A percentile compares a stretch with the other conserved stretches of the same genome.
Conservation (phyloP, 371 early-diverging fungal species). For the Mortierella sp. region DNA sequence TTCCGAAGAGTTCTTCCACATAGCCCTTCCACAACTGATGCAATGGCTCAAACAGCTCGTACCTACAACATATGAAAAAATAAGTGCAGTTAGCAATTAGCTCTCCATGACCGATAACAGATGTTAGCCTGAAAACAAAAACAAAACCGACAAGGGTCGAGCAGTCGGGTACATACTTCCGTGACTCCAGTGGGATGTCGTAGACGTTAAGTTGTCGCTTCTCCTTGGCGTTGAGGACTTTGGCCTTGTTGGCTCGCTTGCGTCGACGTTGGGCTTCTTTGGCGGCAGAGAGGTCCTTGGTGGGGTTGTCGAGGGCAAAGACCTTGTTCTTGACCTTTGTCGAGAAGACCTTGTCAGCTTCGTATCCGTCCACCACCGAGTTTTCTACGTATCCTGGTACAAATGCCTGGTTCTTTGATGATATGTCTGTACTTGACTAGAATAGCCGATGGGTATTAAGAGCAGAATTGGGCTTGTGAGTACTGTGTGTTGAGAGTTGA, state of each 20-base stretch:
- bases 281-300: constrained; percentile 21
- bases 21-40: constrained; percentile 88
- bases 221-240: constrained; percentile 72
- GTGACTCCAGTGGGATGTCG: constrained; percentile 70
- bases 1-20: constrained; percentile 73
- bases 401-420: constrained; percentile 11
- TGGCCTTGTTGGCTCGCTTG: constrained; percentile 57
- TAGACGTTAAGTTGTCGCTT: constrained; percentile 71
- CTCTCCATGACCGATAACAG: too few relatives aligned
- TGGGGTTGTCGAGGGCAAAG: constrained; percentile 62
- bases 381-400: constrained; percentile 41
- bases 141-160: too few relatives aligned
- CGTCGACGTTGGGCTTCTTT: constrained; percentile 35
- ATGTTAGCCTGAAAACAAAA: too few relatives aligned
- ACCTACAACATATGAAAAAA: constrained; percentile 46
- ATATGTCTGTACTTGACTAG: not conserved
- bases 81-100: too few relatives aligned
- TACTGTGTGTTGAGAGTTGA: not conserved
- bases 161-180: constrained; percentile 61
- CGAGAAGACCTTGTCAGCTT: constrained; percentile 27
- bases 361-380: constrained; percentile 33
- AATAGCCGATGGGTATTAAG: not conserved
- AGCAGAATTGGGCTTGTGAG: not conserved
- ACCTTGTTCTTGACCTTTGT: constrained; percentile 60
- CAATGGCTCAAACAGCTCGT: constrained; percentile 79